A percentile compares a stretch with the other conserved stretches of the same genome.
phyloP scores from a whole-genome alignment of 176 grass and related monocot species.

The Oropetium thomaeum region DNA sequence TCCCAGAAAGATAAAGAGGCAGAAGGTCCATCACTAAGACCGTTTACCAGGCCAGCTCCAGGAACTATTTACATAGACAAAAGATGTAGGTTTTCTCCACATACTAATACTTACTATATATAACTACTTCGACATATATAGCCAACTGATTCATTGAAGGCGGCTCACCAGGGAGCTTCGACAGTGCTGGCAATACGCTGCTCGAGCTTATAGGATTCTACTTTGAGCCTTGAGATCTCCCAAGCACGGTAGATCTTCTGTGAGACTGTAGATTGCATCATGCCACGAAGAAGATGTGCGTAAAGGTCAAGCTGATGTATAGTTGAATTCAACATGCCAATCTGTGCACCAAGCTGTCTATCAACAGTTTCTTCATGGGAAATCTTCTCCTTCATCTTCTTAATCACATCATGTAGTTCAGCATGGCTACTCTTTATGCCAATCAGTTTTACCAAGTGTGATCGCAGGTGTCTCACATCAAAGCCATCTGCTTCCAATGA shows the following conservation, averaged over 20 bases:
- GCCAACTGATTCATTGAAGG: not conserved
- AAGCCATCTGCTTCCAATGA: slow-evolving; percentile 55
- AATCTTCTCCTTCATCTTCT: slow-evolving; percentile 1
- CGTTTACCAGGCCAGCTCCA: too few species aligned
- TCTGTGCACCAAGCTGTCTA: not conserved
- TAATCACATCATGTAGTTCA: not conserved
- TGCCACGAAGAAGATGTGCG: not conserved
- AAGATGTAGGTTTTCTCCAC: too few species aligned
- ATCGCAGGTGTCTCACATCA: slow-evolving; percentile 31
- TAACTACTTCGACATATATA: not conserved
- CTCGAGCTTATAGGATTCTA: not conserved
- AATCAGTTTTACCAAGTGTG: slow-evolving; percentile 26
- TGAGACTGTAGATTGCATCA: not conserved
- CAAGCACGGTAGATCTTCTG: not conserved
- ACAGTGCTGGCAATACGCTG: not conserved
- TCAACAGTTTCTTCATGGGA: not conserved
- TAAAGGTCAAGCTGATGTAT: not conserved
- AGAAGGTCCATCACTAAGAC: too few species aligned
- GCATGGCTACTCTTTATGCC: not conserved
- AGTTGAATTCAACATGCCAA: not conserved
- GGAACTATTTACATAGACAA: too few species aligned
- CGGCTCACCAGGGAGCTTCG: not conserved
- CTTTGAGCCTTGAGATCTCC: slow-evolving; percentile 25
- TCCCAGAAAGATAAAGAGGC: too few species aligned
- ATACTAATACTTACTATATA: too few species aligned